Evolutionary conservation across 768 basidiomycete species (phyloP).

Genomic region (Wakefieldia striispora): DNA sequence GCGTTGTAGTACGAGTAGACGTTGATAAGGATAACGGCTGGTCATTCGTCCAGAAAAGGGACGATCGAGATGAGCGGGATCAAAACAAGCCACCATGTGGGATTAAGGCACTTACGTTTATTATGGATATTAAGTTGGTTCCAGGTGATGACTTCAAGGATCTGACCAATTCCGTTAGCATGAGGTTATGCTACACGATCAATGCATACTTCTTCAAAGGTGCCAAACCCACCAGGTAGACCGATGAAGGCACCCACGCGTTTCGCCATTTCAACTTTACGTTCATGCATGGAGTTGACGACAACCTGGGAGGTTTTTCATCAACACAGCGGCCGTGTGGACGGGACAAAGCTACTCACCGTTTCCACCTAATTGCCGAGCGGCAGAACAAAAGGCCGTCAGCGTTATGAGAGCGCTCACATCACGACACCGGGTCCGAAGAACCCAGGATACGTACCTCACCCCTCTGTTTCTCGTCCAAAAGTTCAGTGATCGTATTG

Average conservation of each 20-base stretch:
- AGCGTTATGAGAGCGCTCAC: conserved; percentile 5
- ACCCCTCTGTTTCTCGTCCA: conserved; percentile 34
- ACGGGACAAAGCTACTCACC: conserved; percentile 16
- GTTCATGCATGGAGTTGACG: conserved; percentile 82
- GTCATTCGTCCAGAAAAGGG: neutral
- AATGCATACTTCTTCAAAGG: conserved; percentile 78
- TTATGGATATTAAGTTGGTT: conserved; percentile 85
- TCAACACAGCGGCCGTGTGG: conserved; percentile 5
- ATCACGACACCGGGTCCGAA: neutral
- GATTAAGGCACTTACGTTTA: conserved; percentile 56
- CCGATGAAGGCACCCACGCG: conserved; percentile 79
- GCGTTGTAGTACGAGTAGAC: conserved; percentile 82
- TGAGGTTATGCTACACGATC: neutral
- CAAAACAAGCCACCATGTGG: too few species aligned
- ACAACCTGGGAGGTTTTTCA: conserved; percentile 46
- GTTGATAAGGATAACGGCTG: conserved; percentile 86
- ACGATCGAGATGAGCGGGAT: neutral
- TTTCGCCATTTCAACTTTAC: conserved; percentile 89
- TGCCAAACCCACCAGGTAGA: conserved; percentile 92
- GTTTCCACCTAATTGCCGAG: conserved; percentile 29
- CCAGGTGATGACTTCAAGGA: conserved; percentile 95
- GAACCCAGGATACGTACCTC: conserved; percentile 28
- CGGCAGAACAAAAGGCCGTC: conserved; percentile 1
- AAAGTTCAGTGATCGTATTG: conserved; percentile 15
- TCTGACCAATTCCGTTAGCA: conserved; percentile 36